Conservation (phyloP, 495 filamentous ascomycete species). For the Tuber calosporum region DNA sequence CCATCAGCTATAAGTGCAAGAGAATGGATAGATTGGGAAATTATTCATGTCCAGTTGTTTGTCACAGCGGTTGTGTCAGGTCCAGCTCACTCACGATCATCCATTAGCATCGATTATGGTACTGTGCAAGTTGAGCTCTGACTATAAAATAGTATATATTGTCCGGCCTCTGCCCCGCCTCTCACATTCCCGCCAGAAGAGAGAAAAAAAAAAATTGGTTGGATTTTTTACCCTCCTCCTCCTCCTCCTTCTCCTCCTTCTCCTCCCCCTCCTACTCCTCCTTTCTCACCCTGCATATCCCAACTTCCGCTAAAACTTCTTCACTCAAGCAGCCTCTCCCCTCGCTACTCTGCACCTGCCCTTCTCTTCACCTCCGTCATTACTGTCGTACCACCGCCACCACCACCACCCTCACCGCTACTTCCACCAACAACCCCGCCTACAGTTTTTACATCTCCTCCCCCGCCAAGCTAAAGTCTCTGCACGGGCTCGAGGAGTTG, state of each 20-base stretch:
- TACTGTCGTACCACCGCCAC: neutral
- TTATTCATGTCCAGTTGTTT: neutral
- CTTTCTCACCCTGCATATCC: neutral
- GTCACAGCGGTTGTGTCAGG: neutral
- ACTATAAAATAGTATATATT: conserved; percentile 6
- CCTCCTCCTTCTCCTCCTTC: no score
- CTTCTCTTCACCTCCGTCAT: neutral
- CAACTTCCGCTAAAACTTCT: neutral
- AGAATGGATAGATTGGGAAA: neutral
- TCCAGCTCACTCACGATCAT: conserved; percentile 1
- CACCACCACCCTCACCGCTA: neutral
- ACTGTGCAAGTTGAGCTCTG: neutral
- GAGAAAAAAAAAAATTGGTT: conserved; percentile 7
- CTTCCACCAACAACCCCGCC: neutral
- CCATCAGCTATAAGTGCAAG: neutral
- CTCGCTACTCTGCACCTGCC: neutral
- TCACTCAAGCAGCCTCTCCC: neutral
- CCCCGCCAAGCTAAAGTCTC: conserved; percentile 4
- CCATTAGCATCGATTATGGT: neutral
- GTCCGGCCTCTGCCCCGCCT: conserved; percentile 4
- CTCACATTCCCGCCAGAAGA: neutral
- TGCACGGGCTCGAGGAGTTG: neutral
- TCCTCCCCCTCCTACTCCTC: conserved; percentile 1
- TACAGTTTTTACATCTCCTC: neutral
- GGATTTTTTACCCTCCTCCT: conserved; percentile 5